Evolutionary conservation across 345 rosid species (phyloP), one percentile per base, ranked within the genome.

Genomic region (Anastatica hierochuntica): DNA sequence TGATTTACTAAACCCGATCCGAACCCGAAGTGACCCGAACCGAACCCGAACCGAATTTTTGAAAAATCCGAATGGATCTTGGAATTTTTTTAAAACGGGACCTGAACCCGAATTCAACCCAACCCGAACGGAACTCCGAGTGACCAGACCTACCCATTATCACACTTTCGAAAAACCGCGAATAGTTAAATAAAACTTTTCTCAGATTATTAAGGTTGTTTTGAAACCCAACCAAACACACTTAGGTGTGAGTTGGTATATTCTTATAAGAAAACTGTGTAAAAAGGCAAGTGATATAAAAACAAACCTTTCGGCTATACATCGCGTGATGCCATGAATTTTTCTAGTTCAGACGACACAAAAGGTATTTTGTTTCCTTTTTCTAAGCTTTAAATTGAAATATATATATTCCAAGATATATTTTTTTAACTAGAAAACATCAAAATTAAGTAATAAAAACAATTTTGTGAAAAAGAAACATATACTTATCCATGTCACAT

Each of bases 261-360:
- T 50, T 58, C 43, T 36, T 12, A 41, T 38, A 58, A 47, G 49
- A 7, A 51, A 51, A 66, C 10, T 35, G 54, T 58, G 64, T 24
- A 52, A 52, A 62, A 44, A 58, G 39, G 14, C 18, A 56, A 7
- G 42, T n/a, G 53, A 30, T 31, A 58, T 11, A 27, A 51, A 26
- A 44, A 20, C 60, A 39, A 60, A 60, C 50, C 61, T 67, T 60
- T 67, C 66, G 71, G 71, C 71, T 26, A 52, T 38, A 43, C 5
- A 60, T 67, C 62, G 61, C 66, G 71, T 67, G 66, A 67, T 67
- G 50, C 56, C 60, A 13, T 66, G 70, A 65, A 50, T 37, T 9
- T 66, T 58, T 58, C 24, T 49, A 43, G 64, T 44, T 66, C 43
- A 45, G 55, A 66, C 58, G 37, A n/a, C 53, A 37, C 49, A 21